These are phyloP conservation scores for Furcasterigmium furcatum DNA, from an alignment of 2,329 filamentous ascomycete species.

Conservation along the genomic window DNA sequence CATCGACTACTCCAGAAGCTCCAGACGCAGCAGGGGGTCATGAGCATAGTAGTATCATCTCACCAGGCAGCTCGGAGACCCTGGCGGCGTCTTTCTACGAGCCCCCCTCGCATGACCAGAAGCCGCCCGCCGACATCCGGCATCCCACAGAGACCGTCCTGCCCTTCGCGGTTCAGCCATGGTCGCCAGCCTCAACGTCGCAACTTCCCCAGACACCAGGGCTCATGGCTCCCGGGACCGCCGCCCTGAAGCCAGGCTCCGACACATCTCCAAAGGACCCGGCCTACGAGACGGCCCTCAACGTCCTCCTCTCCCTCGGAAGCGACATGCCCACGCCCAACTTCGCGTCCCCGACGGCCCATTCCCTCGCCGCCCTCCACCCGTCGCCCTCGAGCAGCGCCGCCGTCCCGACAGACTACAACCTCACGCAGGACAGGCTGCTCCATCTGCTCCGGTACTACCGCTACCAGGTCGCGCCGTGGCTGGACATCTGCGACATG, in stretches of 20 bases:
- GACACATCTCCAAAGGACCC: slow-evolving; percentile 2
- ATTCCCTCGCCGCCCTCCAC: not conserved
- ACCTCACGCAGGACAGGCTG: slow-evolving; percentile 8
- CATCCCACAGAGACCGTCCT: not conserved
- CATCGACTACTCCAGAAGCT: too few species aligned
- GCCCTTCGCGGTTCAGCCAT: not conserved
- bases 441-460: slow-evolving; percentile 36
- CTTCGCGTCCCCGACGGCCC: not conserved
- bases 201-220: not conserved
- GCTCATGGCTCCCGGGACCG: not conserved
- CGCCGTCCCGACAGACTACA: not conserved
- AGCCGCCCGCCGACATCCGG: not conserved
- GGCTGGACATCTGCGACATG: slow-evolving; percentile 40
- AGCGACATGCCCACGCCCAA: slow-evolving; percentile 11
- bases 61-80: not conserved
- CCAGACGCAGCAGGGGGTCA: too few species aligned
- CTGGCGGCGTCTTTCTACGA: not conserved
- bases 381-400: not conserved
- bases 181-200: not conserved
- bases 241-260: not conserved
- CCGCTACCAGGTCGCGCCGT: slow-evolving; percentile 39
- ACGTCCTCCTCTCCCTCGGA: slow-evolving; percentile 28
- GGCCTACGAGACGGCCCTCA: slow-evolving; percentile 27
- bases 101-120: not conserved
- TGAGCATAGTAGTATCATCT: too few species aligned